Base-by-base conservation (phyloP, 2,329 filamentous ascomycete species). In the Colletotrichum nymphaeae region DNA sequence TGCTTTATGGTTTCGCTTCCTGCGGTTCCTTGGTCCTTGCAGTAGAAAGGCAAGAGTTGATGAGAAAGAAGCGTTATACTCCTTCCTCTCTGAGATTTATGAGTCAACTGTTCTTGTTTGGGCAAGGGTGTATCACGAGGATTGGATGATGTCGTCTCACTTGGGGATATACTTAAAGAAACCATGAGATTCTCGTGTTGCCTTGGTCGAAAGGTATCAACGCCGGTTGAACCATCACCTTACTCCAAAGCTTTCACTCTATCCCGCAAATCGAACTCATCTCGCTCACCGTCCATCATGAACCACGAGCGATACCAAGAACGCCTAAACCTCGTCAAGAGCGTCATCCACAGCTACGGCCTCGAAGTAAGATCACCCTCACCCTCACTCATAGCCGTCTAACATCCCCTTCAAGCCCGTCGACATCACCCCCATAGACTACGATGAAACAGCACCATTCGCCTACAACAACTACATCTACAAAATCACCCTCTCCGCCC, bases 381-480 rank as follows among this genome's bases (percentile, higher is more conserved):
- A 14, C 19, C 46, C 26, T 35, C 9, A 53, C 19, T 8, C 3
- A 12, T 14, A 16, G 4, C 5, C 7, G 49, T 30, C 4, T 46
- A 16, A 60, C 28, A 49, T 1, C 0, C 7, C 6, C 4, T 22
- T 6, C 14, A 11, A 67, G 68, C 30, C 63, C 6, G 37, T 12
- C 3, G 30, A 55, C 1, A 53, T 63, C 5, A n/a, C 52, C 2
- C 60, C 70, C 2, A 46, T 70, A 0, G 70, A 69, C 4, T 73
- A 73, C 14, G 52, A 73, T 0, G 70, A 70, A 22, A 49, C 59
- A 3, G 9, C 5, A 0, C 69, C 69, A 0, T 72, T 72, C 11
- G 52, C 60, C 1, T 76, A 70, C 28, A 75, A 76, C 53, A 77
- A 77, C 60, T 77, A 77, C 52, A 75, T 77, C 19, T 77, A 71